Percentiles rank a stretch among this genome's conserved stretches.
These are phyloP conservation scores for Ustilago vetiveriae DNA, from an alignment of 1,284 basidiomycete species.

Conservation along the genomic window DNA sequence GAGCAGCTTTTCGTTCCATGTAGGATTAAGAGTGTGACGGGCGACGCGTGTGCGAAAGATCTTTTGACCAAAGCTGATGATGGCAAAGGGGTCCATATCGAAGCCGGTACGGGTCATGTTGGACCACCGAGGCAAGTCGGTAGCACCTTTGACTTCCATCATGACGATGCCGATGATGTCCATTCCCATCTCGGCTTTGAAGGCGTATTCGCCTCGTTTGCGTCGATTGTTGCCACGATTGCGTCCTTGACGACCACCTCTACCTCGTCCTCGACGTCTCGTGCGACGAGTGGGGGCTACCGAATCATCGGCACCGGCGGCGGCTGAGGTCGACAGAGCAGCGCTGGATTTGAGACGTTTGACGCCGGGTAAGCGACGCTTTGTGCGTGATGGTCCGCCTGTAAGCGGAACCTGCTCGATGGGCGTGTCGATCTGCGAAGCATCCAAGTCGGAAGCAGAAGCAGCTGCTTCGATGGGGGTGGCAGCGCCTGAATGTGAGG, in stretches of 20 bases:
- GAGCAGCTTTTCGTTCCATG: conserved; percentile 93
- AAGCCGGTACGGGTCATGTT: conserved; percentile 77
- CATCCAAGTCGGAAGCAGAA: conserved; percentile 19
- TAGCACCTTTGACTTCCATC: conserved; percentile 77
- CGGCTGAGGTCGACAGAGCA: conserved; percentile 6
- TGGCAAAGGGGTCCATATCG: conserved; percentile 98
- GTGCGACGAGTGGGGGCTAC: conserved; percentile 7
- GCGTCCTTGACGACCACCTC: not conserved
- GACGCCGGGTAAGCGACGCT: conserved; percentile 29
- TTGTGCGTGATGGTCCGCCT: conserved; percentile 17
- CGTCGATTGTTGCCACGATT: conserved; percentile 66
- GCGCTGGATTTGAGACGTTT: conserved; percentile 16
- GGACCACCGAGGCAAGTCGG: conserved; percentile 83
- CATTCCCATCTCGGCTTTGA: conserved; percentile 72
- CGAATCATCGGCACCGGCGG: not conserved
- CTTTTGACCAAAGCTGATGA: conserved; percentile 95
- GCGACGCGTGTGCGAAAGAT: conserved; percentile 85
- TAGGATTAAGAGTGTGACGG: conserved; percentile 76
- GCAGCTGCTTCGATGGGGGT: conserved; percentile 20
- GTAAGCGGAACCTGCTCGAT: conserved; percentile 5
- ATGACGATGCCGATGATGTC: conserved; percentile 95
- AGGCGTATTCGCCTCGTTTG: conserved; percentile 68
- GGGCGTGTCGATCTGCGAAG: conserved; percentile 19
- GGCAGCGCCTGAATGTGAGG: conserved; percentile 19
- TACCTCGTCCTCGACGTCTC: conserved; percentile 1